Conservation (phyloP, 2,329 filamentous ascomycete species). For the Teratosphaeria destructans region DNA sequence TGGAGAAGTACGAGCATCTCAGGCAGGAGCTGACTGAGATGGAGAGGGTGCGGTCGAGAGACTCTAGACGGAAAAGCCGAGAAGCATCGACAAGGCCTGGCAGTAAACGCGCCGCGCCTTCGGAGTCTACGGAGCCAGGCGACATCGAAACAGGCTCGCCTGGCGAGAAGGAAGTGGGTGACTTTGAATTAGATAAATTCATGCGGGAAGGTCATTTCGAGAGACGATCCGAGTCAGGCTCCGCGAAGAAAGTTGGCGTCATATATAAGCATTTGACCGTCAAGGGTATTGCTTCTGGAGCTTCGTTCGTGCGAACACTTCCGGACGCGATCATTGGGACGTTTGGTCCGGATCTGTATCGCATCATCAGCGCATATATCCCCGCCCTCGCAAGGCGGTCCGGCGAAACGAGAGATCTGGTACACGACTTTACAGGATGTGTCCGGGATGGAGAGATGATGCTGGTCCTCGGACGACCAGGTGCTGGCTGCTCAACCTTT, state of each 20-base stretch:
- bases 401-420: constrained; percentile 44
- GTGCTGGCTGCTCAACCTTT: constrained; percentile 66
- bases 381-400: constrained; percentile 41
- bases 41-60: constrained; percentile 34
- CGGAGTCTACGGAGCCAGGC: constrained; percentile 11
- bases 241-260: constrained; percentile 68
- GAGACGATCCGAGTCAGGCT: constrained; percentile 55
- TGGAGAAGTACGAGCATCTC: constrained; percentile 51
- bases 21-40: constrained; percentile 45
- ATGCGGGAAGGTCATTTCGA: constrained; percentile 67
- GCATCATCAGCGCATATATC: constrained; percentile 46
- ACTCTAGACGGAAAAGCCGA: constrained; percentile 9
- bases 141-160: constrained; percentile 35
- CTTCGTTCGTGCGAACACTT: constrained; percentile 60
- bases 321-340: constrained; percentile 66
- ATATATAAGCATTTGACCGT: constrained; percentile 68
- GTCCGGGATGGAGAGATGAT: constrained; percentile 59
- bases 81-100: constrained; percentile 14
- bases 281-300: constrained; percentile 56
- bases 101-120: constrained; percentile 7
- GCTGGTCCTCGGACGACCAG: constrained; percentile 61
- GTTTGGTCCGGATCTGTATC: constrained; percentile 71
- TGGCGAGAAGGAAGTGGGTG: constrained; percentile 34
- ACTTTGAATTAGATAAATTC: constrained; percentile 59
- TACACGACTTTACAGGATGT: constrained; percentile 57